Conservation (phyloP, 371 early-diverging fungal species). For the Lichtheimia ramosa region DNA sequence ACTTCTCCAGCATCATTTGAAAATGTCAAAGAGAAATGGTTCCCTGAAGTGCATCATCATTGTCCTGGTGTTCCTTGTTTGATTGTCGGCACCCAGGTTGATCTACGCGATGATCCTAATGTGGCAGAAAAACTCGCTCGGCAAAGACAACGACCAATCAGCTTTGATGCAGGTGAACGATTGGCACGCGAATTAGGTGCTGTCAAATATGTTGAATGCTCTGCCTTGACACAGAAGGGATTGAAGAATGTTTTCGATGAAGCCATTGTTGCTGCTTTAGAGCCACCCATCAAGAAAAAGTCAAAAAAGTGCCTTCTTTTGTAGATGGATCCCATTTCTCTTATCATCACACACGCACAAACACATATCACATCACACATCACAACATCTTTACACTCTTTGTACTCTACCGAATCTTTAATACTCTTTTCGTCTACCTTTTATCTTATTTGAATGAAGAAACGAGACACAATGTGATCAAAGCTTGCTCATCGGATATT, state of each 20-base stretch:
- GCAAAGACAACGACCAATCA: conserved; percentile 85
- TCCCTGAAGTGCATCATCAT: conserved; percentile 94
- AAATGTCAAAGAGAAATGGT: conserved; percentile 90
- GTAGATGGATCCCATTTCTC: conserved; percentile 31
- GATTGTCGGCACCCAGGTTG: conserved; percentile 96
- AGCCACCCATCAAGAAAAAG: conserved; percentile 85
- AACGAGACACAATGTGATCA: no score
- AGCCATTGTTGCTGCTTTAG: conserved; percentile 97
- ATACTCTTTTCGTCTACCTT: neutral
- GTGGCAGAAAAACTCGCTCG: conserved; percentile 80
- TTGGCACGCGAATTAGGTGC: conserved; percentile 90
- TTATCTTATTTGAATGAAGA: neutral
- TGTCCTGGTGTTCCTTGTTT: conserved; percentile 97
- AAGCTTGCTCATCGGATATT: no score
- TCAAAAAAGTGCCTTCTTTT: conserved; percentile 76
- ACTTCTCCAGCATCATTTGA: conserved; percentile 92
- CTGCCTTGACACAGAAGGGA: conserved; percentile 93
- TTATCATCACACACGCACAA: neutral
- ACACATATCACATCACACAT: neutral
- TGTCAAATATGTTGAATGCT: conserved; percentile 97
- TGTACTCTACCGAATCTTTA: conserved; percentile 2
- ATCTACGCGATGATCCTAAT: conserved; percentile 88
- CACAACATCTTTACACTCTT: neutral
- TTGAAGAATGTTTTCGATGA: conserved; percentile 98
- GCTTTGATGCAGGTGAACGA: conserved; percentile 79